phyloP scores from a whole-genome alignment of 2,329 filamentous ascomycete species.

The Cryphonectria naterciae region DNA sequence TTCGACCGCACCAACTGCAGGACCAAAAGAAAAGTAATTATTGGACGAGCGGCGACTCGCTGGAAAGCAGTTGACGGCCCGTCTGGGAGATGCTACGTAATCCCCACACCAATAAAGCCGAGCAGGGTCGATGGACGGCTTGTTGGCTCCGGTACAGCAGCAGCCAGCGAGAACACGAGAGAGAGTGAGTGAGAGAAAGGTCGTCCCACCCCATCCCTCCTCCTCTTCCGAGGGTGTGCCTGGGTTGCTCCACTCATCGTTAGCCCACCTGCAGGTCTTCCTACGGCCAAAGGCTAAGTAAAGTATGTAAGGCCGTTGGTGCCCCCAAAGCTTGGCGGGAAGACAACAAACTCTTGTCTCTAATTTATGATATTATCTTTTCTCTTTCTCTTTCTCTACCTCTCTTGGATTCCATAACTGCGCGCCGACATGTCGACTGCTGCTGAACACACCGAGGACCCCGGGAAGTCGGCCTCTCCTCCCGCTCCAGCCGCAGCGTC shows the following conservation, averaged over 20 bases:
- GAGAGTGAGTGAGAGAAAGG: neutral
- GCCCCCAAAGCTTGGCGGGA: neutral
- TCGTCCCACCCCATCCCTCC: neutral
- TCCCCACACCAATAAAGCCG: neutral
- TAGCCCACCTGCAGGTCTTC: neutral
- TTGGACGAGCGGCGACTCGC: neutral
- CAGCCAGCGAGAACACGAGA: neutral
- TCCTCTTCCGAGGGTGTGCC: neutral
- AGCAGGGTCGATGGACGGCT: neutral
- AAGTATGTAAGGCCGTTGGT: neutral
- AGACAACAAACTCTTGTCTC: neutral
- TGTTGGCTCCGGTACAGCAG: neutral
- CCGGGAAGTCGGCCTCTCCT: neutral
- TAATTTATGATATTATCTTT: neutral
- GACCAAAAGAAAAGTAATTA: neutral
- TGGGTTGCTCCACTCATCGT: neutral
- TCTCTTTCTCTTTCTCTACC: neutral
- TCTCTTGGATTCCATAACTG: neutral
- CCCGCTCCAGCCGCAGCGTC: slow-evolving; percentile 5
- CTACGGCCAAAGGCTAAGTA: neutral
- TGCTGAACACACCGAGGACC: slow-evolving; percentile 7
- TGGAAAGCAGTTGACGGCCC: neutral
- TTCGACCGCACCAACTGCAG: neutral
- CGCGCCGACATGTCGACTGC: slow-evolving; percentile 17
- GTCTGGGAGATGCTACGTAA: neutral